Conservation (phyloP, 2,329 filamentous ascomycete genomes). For the Emydomyces testavorans region DNA sequence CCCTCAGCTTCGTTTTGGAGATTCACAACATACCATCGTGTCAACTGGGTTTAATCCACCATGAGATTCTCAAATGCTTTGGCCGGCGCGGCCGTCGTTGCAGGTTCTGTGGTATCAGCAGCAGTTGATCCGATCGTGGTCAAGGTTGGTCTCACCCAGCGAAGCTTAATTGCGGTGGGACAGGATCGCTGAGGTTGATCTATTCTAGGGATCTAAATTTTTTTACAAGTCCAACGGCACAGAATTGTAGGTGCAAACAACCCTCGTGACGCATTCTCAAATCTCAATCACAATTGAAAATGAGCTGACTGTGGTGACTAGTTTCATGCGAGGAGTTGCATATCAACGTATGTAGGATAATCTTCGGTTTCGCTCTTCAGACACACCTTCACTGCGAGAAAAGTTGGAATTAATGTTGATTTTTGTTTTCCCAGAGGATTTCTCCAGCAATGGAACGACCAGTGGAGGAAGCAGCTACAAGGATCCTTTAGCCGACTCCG, state of each 20-base stretch:
- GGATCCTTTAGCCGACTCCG: slow-evolving; percentile 68
- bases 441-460: slow-evolving; percentile 42
- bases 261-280: no score
- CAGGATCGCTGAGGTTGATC: background rate
- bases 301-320: slow-evolving; percentile 23
- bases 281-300: slow-evolving; percentile 4
- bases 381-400: background rate
- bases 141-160: slow-evolving; percentile 45
- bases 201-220: slow-evolving; percentile 61
- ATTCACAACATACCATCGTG: background rate
- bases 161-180: background rate
- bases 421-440: slow-evolving; percentile 46
- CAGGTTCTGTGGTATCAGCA: slow-evolving; percentile 37
- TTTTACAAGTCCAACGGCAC: slow-evolving; percentile 75
- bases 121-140: slow-evolving; percentile 47
- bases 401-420: slow-evolving; percentile 11
- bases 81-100: slow-evolving; percentile 43
- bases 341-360: slow-evolving; percentile 57
- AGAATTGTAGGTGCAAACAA: slow-evolving; percentile 50
- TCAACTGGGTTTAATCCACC: slow-evolving; percentile 21
- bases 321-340: slow-evolving; percentile 82
- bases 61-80: slow-evolving; percentile 46
- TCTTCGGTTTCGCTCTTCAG: background rate
- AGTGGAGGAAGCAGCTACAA: slow-evolving; percentile 49
- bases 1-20: background rate